Conservation (phyloP, 179 eudicot species). For the Gypsophila paniculata region DNA sequence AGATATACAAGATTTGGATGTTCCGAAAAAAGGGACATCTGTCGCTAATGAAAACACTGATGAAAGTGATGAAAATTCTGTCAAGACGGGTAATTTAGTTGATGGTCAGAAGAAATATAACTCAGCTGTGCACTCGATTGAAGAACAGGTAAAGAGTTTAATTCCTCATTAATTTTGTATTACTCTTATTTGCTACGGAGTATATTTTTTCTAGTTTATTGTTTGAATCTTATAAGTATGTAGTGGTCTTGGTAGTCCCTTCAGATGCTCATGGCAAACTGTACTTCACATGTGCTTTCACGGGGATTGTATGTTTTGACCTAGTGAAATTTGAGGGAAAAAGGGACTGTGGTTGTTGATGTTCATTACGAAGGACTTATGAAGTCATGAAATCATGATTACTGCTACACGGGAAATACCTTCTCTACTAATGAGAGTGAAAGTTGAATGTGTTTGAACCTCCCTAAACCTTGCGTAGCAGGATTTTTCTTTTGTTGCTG, state of each 20-base stretch:
- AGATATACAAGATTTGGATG: conserved; percentile 41
- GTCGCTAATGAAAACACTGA: conserved; percentile 62
- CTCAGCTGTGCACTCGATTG: conserved; percentile 93
- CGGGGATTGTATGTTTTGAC: background rate
- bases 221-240: conserved; percentile 13
- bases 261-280: background rate
- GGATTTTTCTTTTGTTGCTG: conserved; percentile 10
- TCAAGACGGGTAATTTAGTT: conserved; percentile 66
- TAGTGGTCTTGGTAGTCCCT: background rate
- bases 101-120: conserved; percentile 97
- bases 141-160: conserved; percentile 70
- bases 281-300: too few relatives aligned
- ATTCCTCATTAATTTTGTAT: background rate
- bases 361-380: too few relatives aligned
- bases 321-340: too few relatives aligned
- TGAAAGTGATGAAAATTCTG: conserved; percentile 42
- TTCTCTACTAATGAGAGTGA: too few relatives aligned
- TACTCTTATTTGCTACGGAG: background rate
- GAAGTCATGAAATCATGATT: too few relatives aligned
- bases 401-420: too few relatives aligned
- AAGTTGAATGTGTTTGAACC: too few relatives aligned
- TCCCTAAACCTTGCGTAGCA: too few relatives aligned
- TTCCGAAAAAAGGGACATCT: conserved; percentile 38
- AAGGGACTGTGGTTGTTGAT: too few relatives aligned
- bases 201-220: background rate